phyloP scores from a whole-genome alignment of 2,329 filamentous ascomycete genomes.

The Incumbomyces lentus region DNA sequence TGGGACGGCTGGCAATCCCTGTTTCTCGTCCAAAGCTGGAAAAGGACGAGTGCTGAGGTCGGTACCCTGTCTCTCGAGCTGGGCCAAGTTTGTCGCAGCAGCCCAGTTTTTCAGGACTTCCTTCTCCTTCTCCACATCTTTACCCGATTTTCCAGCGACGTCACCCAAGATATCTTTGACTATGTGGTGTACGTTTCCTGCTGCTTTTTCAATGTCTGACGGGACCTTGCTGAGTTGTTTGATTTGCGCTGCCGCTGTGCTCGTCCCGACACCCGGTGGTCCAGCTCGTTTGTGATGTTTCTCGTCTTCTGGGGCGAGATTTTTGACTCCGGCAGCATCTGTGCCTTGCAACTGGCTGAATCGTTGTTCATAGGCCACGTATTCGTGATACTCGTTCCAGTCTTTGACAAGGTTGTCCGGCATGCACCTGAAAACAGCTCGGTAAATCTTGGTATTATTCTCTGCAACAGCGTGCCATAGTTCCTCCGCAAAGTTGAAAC shows the following conservation, averaged over 20 bases:
- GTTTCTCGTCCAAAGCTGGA: slow-evolving; percentile 14
- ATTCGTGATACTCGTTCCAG: slow-evolving; percentile 89
- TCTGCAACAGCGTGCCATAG: slow-evolving; percentile 78
- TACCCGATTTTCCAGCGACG: slow-evolving; percentile 14
- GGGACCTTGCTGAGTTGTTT: slow-evolving; percentile 21
- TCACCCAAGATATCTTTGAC: slow-evolving; percentile 16
- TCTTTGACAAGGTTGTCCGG: slow-evolving; percentile 88
- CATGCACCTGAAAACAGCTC: slow-evolving; percentile 91
- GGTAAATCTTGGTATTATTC: slow-evolving; percentile 92
- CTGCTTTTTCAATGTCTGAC: slow-evolving; percentile 23
- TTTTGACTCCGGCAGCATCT: slow-evolving; percentile 23
- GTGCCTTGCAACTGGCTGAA: slow-evolving; percentile 60
- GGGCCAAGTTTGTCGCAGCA: slow-evolving; percentile 25
- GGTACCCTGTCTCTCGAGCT: slow-evolving; percentile 26
- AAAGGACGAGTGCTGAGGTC: slow-evolving; percentile 19
- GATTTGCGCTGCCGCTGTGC: slow-evolving; percentile 23
- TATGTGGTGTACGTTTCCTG: slow-evolving; percentile 25
- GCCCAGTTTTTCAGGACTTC: slow-evolving; percentile 28
- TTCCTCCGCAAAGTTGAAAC: slow-evolving; percentile 71
- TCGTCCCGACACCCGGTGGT: slow-evolving; percentile 27
- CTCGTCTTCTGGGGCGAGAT: slow-evolving; percentile 33
- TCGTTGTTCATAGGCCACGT: slow-evolving; percentile 61
- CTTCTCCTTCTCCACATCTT: slow-evolving; percentile 16
- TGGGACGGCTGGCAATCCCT: slow-evolving; percentile 13
- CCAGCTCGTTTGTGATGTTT: slow-evolving; percentile 32